Percentiles rank a stretch among this genome's conserved stretches.
Evolutionary conservation across 1,284 basidiomycete species (phyloP).

Genomic region (Ustilago cynodontis): DNA sequence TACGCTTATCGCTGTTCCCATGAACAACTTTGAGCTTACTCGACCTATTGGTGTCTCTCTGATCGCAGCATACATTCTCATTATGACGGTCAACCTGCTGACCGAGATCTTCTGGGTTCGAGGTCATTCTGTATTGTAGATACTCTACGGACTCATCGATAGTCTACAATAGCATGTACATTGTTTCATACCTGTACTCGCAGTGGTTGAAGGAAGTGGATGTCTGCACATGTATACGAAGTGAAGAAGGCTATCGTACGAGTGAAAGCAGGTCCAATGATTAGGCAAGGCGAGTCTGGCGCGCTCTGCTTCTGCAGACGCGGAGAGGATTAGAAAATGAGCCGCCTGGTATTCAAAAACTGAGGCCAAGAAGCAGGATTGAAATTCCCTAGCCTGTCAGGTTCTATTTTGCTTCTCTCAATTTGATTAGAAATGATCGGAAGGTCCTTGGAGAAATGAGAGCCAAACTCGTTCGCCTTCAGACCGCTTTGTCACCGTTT

Average conservation of each 20-base stretch:
- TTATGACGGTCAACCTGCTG: slow-evolving; percentile 59
- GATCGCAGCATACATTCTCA: slow-evolving; percentile 77
- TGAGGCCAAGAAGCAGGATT: neutral
- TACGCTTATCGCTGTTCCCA: slow-evolving; percentile 86
- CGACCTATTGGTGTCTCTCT: slow-evolving; percentile 83
- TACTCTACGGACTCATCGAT: neutral
- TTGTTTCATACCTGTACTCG: neutral
- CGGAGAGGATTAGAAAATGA: slow-evolving; percentile 6
- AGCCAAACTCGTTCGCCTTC: neutral
- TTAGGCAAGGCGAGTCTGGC: slow-evolving; percentile 38
- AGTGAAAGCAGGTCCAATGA: slow-evolving; percentile 12
- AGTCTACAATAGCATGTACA: neutral
- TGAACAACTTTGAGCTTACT: slow-evolving; percentile 84
- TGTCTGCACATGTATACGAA: too few species aligned
- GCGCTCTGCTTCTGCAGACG: slow-evolving; percentile 16
- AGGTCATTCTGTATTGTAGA: slow-evolving; percentile 29
- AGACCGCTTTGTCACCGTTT: slow-evolving; percentile 6
- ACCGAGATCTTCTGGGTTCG: slow-evolving; percentile 58
- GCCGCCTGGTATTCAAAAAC: neutral
- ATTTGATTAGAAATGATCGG: slow-evolving; percentile 48
- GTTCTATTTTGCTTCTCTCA: neutral
- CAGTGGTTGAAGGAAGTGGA: too few species aligned
- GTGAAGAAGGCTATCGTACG: slow-evolving; percentile 21
- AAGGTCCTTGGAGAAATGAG: slow-evolving; percentile 22
- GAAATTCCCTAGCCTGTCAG: neutral